A percentile compares a stretch with the other conserved stretches of the same genome.
Evolutionary conservation across 108 stramenopile species (phyloP).

Genomic region (Skeletonema tropicum): DNA sequence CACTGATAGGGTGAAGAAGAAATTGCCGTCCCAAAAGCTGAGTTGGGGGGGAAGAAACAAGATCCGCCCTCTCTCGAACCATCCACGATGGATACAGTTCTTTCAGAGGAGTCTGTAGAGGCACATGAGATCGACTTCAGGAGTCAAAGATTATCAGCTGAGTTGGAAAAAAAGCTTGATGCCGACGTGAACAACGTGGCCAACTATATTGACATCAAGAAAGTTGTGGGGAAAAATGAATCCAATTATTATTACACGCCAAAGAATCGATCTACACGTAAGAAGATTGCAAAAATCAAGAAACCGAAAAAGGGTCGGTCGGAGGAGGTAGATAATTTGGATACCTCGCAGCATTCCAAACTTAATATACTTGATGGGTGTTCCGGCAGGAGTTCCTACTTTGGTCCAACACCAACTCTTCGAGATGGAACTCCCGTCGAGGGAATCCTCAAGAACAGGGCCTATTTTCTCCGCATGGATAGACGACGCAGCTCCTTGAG

Average conservation of each 20-base stretch:
- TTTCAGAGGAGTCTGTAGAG: background rate
- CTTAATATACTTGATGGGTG: background rate
- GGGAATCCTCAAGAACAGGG: constrained; percentile 4
- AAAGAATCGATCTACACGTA: constrained; percentile 17
- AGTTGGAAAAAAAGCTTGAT: background rate
- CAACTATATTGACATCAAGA: constrained; percentile 40
- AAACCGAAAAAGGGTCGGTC: background rate
- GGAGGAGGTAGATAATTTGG: constrained; percentile 1
- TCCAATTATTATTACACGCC: constrained; percentile 37
- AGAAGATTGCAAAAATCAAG: constrained; percentile 38
- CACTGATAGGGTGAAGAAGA: too few relatives aligned
- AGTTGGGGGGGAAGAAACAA: background rate
- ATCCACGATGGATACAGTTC: background rate
- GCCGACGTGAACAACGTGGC: background rate
- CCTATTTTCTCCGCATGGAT: background rate
- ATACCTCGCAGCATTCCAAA: background rate
- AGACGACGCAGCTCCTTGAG: background rate
- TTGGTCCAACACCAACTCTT: constrained; percentile 23
- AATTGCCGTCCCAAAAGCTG: too few relatives aligned
- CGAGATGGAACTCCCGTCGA: constrained; percentile 14
- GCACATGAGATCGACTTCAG: background rate
- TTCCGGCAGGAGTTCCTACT: constrained; percentile 8
- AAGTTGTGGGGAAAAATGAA: constrained; percentile 25
- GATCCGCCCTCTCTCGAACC: background rate
- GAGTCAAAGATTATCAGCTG: background rate